Evolutionary conservation across 2,329 filamentous ascomycete species (phyloP), one percentile per base, ranked within the genome.

Genomic region (Zasmidium citrigriseum): DNA sequence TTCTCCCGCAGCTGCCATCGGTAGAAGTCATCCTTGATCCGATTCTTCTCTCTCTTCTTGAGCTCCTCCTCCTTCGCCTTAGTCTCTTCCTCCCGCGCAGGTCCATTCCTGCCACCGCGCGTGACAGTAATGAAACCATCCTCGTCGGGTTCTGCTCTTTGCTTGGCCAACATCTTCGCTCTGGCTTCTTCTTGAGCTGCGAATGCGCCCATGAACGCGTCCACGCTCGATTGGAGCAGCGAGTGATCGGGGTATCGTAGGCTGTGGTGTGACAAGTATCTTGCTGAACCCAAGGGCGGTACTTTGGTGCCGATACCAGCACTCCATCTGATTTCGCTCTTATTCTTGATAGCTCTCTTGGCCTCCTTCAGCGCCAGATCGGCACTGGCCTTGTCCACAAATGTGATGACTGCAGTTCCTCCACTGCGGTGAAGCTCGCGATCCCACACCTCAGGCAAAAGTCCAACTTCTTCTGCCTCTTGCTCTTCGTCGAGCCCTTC

Each of bases 71-170:
- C 77, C 68, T 83, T 75, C 46, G 80, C 81, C 70, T 86, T 83
- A 16, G 87, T 85, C 67, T 89, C 91, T 66, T 66, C 64, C 61
- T 86, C 82, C 55, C 87, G 84, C 1, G 90, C 92, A 1, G 90
- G 87, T n/a, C 88, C 89, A 5, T 82, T 82, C 59, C 83, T 82
- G 41, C 90, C 89, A 23, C 92, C 92, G 55, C 90, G 84, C 1
- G 88, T 89, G 22, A 99, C 95, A 2, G 93, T 98, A 50, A 98
- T 84, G 73, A 99, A 99, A 1, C 95, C 95, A 74, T 99, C 95
- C 70, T 91, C 93, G 73, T 99, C 95, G 0, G 93, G 91, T 68
- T 91, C 87, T 66, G 89, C 88, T 60, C 90, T 86, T 61, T 88
- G 78, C 55, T 83, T 71, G 77, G 89, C 71, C 80, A 82, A 77